These are phyloP conservation scores for Nelumbo lutea DNA, from an alignment of 164 flowering plant species.

Conservation along the genomic window DNA sequence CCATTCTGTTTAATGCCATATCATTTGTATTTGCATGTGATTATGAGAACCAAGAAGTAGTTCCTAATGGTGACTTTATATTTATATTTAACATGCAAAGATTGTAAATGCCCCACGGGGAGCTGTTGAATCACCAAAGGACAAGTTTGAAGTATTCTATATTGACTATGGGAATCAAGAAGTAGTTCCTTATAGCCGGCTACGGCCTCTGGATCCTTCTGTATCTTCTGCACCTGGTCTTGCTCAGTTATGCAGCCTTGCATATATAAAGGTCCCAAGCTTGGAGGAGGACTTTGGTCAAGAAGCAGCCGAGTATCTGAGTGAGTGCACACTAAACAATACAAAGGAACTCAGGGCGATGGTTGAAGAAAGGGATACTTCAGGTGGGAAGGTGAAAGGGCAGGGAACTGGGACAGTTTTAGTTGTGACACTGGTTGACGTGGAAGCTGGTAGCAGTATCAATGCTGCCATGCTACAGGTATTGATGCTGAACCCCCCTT, in stretches of 20 bases:
- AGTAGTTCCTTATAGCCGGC: conserved; percentile 48
- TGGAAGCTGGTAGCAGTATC: conserved; percentile 61
- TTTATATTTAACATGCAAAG: conserved; percentile 24
- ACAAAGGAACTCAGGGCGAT: conserved; percentile 60
- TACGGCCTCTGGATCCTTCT: conserved; percentile 80
- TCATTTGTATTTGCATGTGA: no score
- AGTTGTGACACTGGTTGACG: conserved; percentile 60
- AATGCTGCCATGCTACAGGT: conserved; percentile 89
- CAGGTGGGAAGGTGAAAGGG: conserved; percentile 91
- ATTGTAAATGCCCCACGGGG: conserved; percentile 90
- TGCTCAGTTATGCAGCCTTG: conserved; percentile 92
- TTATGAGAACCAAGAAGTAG: no score
- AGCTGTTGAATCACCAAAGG: conserved; percentile 60
- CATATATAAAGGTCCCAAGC: conserved; percentile 72
- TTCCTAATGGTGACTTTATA: no score
- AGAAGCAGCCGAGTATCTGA: conserved; percentile 77
- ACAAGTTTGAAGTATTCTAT: conserved; percentile 88
- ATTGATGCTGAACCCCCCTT: conserved; percentile 1
- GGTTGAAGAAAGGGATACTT: conserved; percentile 78
- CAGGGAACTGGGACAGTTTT: conserved; percentile 89
- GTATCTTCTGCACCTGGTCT: conserved; percentile 67
- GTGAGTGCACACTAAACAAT: conserved; percentile 46
- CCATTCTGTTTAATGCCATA: no score
- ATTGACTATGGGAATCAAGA: conserved; percentile 98
- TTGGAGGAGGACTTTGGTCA: conserved; percentile 83